These are phyloP conservation scores for Flaveria brownii DNA, from an alignment of 129 eudicot species.

Conservation along the genomic window DNA sequence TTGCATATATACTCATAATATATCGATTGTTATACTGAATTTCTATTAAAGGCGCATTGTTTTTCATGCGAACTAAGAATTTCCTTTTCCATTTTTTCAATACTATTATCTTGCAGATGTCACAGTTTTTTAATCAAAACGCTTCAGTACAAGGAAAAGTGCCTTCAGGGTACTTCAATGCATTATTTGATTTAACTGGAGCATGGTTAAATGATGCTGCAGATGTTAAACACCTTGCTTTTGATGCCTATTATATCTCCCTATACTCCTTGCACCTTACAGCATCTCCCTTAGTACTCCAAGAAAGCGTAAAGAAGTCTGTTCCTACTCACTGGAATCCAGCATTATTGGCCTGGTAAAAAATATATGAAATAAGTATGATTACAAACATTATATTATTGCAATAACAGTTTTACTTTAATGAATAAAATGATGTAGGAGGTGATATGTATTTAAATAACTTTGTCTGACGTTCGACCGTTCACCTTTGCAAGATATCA, in stretches of 20 bases:
- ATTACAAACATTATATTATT: background rate
- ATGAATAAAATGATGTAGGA: background rate
- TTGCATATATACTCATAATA: background rate
- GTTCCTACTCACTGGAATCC: constrained; percentile 98
- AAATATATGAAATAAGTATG: background rate
- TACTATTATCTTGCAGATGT: constrained; percentile 65
- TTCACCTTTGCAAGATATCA: background rate
- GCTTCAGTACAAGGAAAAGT: constrained; percentile 90
- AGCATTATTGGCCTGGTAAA: constrained; percentile 76
- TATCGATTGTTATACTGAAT: constrained; percentile 9
- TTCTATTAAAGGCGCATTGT: background rate
- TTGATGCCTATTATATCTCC: constrained; percentile 90
- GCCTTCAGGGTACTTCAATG: constrained; percentile 91
- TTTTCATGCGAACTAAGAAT: constrained; percentile 2
- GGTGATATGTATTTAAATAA: background rate
- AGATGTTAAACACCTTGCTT: constrained; percentile 80
- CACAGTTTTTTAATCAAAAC: constrained; percentile 90
- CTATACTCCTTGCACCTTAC: constrained; percentile 74
- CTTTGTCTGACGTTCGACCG: background rate
- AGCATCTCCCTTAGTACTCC: constrained; percentile 77
- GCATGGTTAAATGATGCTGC: constrained; percentile 88
- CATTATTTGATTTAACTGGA: constrained; percentile 82
- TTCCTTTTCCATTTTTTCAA: background rate
- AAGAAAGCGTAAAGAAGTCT: constrained; percentile 66
- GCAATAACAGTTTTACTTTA: background rate